Base-by-base conservation (phyloP, 2,329 filamentous ascomycete genomes). In the Periconia sp. region DNA sequence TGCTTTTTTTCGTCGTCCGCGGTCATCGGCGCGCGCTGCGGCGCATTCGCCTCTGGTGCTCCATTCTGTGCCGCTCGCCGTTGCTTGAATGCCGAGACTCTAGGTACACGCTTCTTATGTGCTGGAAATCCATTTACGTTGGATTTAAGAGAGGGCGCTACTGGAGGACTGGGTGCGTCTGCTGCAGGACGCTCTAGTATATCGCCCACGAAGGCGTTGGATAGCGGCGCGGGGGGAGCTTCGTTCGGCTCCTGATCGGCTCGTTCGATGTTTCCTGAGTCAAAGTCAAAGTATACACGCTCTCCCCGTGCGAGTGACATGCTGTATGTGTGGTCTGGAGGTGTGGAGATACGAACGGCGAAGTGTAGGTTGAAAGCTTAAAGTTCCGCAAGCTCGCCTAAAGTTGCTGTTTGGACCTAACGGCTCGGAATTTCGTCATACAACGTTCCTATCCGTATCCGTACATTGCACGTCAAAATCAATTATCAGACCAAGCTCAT, bases 41-140 rank as follows among this genome's bases (percentile, higher is more conserved):
- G 36, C 43, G 41, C 35, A 31, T 56, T 53, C 10, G 32, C 46
- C 22, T 37, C 32, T 1, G 48, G 28, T 18, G 41, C 38, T 32
- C 59, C 53, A 15, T 59, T 51, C 33, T 68, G 65, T 11, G 63
- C 61, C 7, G 63, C 66, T 48, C 81, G 78, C 61, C 84, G 82
- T 60, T 89, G 85, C 66, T 90, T 95, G 75, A 96, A 96, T 2
- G 87, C 81, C 2, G 91, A 96, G 6, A 82, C 72, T 43, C 81
- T 80, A 42, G 56, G 56, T 10, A 77, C 79, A 53, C 92, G 84
- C 66, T 88, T 90, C 69, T 88, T 94, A 68, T 91, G 92, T 45
- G 85, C 83, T n/a, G 94, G 94, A 57, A 97, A 97, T 1, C 94
- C 94, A 10, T 82, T 84, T 4, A 77, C 50, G 38, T 60, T 70